phyloP scores from a whole-genome alignment of 2,329 filamentous ascomycete genomes.

The Alternaria angustiovoidea region DNA sequence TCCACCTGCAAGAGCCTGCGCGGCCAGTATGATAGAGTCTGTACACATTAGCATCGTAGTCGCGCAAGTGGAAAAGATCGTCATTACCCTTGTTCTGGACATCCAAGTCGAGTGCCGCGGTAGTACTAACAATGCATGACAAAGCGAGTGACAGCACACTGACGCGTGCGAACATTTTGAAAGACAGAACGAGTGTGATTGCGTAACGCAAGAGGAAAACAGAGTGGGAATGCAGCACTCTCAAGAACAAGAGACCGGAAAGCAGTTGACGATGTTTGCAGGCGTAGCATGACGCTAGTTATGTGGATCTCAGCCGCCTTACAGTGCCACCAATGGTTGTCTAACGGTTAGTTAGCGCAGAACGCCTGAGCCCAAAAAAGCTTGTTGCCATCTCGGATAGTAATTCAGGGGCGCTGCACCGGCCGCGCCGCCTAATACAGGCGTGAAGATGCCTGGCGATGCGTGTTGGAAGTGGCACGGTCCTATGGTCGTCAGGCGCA shows the following conservation, averaged over 20 bases:
- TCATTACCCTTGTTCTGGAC: constrained; percentile 25
- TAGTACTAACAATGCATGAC: constrained; percentile 20
- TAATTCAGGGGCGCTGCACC: not conserved
- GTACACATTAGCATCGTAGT: not conserved
- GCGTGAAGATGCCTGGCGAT: not conserved
- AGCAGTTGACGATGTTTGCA: not conserved
- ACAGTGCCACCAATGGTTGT: not conserved
- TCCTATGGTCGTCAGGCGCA: not conserved
- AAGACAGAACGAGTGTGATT: constrained; percentile 2
- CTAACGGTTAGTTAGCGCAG: not conserved
- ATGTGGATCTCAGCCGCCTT: not conserved
- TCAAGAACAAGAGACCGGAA: not conserved
- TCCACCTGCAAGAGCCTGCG: constrained; percentile 31
- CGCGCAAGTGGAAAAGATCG: not conserved
- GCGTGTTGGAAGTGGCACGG: not conserved
- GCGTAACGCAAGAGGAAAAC: not conserved
- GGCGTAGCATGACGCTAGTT: not conserved
- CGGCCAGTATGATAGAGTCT: constrained; percentile 37
- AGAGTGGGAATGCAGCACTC: not conserved
- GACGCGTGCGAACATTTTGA: constrained; percentile 27
- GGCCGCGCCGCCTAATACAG: not conserved
- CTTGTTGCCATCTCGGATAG: not conserved
- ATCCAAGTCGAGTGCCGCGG: constrained; percentile 30
- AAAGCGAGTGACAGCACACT: constrained; percentile 28
- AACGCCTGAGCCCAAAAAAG: not conserved